Conservation (phyloP, 768 basidiomycete species). For the Hebeloma cylindrosporum region DNA sequence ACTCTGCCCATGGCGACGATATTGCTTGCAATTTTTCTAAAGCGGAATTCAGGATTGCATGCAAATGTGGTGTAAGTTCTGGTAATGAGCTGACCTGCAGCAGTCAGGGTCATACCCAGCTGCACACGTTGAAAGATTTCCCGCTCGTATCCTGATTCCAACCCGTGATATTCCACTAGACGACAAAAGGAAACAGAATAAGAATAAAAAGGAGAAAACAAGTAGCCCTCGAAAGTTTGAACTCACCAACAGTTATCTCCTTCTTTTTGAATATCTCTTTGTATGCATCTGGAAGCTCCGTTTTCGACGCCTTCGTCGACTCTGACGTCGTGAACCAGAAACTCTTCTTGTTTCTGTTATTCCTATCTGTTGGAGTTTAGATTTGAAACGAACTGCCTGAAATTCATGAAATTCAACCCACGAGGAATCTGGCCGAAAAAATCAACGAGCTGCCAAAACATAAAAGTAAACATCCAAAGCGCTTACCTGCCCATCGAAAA, state of each 20-base stretch:
- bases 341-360: slow-evolving; percentile 54
- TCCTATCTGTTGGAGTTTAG: slow-evolving; percentile 45
- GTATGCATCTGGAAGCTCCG: slow-evolving; percentile 52
- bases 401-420: slow-evolving; percentile 29
- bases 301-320: slow-evolving; percentile 39
- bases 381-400: neutral
- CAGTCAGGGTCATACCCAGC: slow-evolving; percentile 70
- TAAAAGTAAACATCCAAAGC: slow-evolving; percentile 18
- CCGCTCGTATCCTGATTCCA: slow-evolving; percentile 59
- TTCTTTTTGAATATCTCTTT: slow-evolving; percentile 55
- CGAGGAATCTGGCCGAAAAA: slow-evolving; percentile 49
- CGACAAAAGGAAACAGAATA: too few relatives aligned
- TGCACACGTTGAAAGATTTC: slow-evolving; percentile 86
- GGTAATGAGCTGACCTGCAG: slow-evolving; percentile 65
- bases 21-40: slow-evolving; percentile 82
- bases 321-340: slow-evolving; percentile 63
- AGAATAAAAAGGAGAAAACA: too few relatives aligned
- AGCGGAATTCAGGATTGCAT: neutral
- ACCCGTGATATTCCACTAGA: slow-evolving; percentile 71
- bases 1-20: slow-evolving; percentile 64
- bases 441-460: slow-evolving; percentile 5
- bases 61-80: neutral
- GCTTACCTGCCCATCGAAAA: slow-evolving; percentile 70
- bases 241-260: slow-evolving; percentile 67
- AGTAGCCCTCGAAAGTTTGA: too few relatives aligned